These are phyloP conservation scores for Avena sativa DNA, from an alignment of 176 grass and related monocot genomes.

Conservation along the genomic window DNA sequence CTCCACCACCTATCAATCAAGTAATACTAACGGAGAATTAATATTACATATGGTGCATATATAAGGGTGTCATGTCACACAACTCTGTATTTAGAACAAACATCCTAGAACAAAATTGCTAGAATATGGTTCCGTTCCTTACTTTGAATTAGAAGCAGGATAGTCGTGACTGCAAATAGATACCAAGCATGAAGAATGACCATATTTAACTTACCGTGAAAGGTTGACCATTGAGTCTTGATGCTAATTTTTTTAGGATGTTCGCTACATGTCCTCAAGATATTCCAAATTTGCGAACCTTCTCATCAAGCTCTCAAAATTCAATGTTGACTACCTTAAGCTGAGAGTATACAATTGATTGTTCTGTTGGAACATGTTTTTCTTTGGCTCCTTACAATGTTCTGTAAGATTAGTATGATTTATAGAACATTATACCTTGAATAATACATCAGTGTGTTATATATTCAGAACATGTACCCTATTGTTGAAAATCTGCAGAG, in stretches of 20 bases:
- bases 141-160: too few relatives aligned
- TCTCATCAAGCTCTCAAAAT: background rate
- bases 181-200: background rate
- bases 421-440: background rate
- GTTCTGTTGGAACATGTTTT: background rate
- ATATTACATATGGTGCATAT: too few relatives aligned
- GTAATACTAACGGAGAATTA: too few relatives aligned
- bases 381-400: background rate
- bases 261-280: background rate
- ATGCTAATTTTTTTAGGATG: background rate
- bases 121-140: too few relatives aligned
- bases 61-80: too few relatives aligned
- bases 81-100: too few relatives aligned
- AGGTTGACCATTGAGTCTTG: background rate
- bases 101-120: too few relatives aligned
- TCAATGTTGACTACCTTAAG: background rate
- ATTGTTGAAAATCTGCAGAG: background rate
- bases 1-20: too few relatives aligned
- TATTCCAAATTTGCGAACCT: background rate
- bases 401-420: background rate
- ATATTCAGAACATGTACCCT: background rate
- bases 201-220: background rate
- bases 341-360: background rate
- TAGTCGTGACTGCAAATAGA: too few relatives aligned
- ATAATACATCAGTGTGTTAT: background rate